phyloP scores from a whole-genome alignment of 2,329 filamentous ascomycete genomes.

The Coniella vitis region DNA sequence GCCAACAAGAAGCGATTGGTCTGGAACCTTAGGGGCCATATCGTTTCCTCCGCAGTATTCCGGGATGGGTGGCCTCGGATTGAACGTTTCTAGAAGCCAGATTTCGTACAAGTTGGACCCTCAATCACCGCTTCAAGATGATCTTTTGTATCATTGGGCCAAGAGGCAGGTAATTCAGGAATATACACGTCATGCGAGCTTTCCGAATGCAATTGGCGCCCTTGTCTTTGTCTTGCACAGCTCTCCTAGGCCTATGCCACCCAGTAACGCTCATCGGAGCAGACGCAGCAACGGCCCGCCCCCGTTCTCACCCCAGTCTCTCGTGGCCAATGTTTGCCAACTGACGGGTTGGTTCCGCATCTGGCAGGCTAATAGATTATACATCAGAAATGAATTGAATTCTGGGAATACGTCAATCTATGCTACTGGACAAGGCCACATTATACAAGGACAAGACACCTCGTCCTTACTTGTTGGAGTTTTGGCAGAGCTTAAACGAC shows the following conservation, averaged over 20 bases:
- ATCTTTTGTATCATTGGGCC: constrained; percentile 2
- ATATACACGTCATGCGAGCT: background rate
- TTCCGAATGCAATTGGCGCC: constrained; percentile 4
- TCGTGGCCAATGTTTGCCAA: constrained; percentile 4
- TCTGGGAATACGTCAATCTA: background rate
- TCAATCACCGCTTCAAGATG: background rate
- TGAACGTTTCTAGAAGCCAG: background rate
- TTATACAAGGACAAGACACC: background rate
- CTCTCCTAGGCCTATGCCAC: background rate
- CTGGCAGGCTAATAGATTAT: constrained; percentile 2
- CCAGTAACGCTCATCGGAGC: background rate
- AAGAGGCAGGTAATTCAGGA: constrained; percentile 5
- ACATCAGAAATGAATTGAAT: background rate
- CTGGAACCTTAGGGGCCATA: background rate
- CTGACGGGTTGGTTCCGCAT: constrained; percentile 11
- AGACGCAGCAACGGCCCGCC: background rate
- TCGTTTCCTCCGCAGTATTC: background rate
- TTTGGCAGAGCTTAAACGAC: constrained; percentile 2
- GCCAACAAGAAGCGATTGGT: background rate
- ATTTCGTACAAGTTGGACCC: background rate
- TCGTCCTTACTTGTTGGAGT: background rate
- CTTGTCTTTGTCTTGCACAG: constrained; percentile 4
- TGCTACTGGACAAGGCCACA: no score
- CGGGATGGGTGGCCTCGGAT: background rate
- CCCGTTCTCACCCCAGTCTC: background rate